Percentiles rank a stretch among this genome's conserved stretches.
Conservation (phyloP, 345 rosid genomes). For the Aegle marmelos region DNA sequence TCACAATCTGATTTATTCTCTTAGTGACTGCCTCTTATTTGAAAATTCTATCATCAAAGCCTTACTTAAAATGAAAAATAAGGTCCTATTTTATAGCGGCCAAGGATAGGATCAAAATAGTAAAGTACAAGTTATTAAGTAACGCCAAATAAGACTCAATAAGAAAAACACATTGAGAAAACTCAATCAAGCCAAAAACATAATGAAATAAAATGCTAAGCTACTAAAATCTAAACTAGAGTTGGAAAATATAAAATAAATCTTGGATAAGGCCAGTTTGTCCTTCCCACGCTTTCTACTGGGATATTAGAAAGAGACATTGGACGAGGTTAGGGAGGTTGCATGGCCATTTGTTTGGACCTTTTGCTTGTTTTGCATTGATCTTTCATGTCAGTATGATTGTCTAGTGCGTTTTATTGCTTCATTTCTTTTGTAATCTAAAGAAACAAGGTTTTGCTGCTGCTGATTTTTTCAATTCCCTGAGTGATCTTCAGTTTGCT, state of each 20-base stretch:
- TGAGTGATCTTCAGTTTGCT: not conserved
- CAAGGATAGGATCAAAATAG: too few species aligned
- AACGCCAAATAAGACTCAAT: too few species aligned
- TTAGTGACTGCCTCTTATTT: not conserved
- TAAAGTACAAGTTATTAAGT: too few species aligned
- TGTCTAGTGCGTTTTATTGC: not conserved
- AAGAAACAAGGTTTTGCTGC: not conserved
- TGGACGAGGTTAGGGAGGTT: not conserved
- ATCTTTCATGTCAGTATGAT: not conserved
- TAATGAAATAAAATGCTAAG: too few species aligned
- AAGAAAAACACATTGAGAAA: too few species aligned
- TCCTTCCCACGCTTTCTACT: not conserved
- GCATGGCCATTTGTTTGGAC: not conserved
- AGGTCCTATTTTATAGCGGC: too few species aligned
- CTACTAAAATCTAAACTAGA: too few species aligned
- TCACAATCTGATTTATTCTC: not conserved
- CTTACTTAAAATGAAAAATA: too few species aligned
- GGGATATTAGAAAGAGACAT: not conserved
- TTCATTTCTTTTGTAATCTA: not conserved
- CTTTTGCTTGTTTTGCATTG: not conserved
- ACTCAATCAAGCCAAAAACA: too few species aligned
- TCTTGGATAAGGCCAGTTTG: too few species aligned
- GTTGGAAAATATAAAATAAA: too few species aligned
- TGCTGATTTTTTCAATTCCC: constrained; percentile 4
- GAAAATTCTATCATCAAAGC: too few species aligned